Evolutionary conservation across 331 rosid species (phyloP).

Genomic region (Malus hybrid): DNA sequence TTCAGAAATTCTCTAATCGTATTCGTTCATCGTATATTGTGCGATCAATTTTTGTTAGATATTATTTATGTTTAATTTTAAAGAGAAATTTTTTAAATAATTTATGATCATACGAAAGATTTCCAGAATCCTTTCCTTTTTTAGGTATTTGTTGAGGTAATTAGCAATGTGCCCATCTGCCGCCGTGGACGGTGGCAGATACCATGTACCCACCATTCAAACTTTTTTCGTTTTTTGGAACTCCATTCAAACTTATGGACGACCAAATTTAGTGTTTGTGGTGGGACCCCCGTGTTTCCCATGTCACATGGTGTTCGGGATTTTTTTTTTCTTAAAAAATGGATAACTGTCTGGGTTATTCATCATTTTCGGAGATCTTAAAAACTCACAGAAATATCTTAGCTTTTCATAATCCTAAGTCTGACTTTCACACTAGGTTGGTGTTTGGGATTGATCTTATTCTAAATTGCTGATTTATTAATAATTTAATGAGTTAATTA

Average conservation of each 20-base stretch:
- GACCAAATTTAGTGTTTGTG: not conserved
- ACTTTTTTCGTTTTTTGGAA: not conserved
- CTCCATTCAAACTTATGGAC: too few species aligned
- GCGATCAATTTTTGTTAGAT: fast-evolving
- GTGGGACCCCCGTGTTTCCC: not conserved
- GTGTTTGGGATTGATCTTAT: not conserved
- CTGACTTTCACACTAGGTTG: too few species aligned
- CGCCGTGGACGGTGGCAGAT: not conserved
- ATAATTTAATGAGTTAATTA: not conserved
- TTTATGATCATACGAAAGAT: fast-evolving
- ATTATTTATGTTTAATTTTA: too few species aligned
- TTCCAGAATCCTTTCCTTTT: fast-evolving
- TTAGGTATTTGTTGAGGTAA: too few species aligned
- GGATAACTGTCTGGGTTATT: too few species aligned
- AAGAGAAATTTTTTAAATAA: too few species aligned
- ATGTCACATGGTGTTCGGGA: too few species aligned
- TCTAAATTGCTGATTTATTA: not conserved
- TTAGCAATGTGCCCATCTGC: not conserved
- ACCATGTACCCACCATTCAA: not conserved
- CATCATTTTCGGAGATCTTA: too few species aligned
- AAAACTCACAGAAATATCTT: fast-evolving
- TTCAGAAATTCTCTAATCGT: fast-evolving
- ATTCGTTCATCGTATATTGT: too few species aligned
- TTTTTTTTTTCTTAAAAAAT: too few species aligned
- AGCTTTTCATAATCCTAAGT: too few species aligned